Percentiles rank a stretch among this genome's conserved stretches.
Conservation (phyloP, 2,329 filamentous ascomycete species). For the Penicillium sp. region DNA sequence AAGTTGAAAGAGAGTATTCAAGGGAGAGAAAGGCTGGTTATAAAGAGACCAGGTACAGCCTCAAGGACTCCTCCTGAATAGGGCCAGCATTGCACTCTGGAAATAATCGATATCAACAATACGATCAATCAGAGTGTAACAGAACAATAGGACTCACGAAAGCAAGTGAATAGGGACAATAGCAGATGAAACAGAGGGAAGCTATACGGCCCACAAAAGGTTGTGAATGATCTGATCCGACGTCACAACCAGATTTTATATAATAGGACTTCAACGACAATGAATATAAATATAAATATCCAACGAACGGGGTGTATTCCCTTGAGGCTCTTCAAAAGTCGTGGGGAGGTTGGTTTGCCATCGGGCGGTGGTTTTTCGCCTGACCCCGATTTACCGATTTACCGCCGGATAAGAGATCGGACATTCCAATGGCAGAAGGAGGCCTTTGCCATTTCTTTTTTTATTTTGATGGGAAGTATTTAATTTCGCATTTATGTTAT, state of each 20-base stretch:
- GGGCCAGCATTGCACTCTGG: conserved; percentile 22
- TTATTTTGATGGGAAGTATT: not conserved
- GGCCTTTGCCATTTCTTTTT: not conserved
- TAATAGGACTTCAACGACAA: not conserved
- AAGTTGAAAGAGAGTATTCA: not conserved
- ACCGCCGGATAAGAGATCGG: conserved; percentile 24
- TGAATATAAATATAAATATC: not conserved
- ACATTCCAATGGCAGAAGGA: not conserved
- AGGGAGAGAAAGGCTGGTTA: conserved; percentile 4
- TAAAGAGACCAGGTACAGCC: conserved; percentile 13
- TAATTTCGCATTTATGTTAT: not conserved
- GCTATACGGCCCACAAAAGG: conserved; percentile 1
- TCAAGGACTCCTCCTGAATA: conserved; percentile 21
- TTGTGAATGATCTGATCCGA: not conserved
- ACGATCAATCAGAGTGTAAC: not conserved
- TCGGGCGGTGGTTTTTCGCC: conserved; percentile 22
- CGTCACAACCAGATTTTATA: not conserved
- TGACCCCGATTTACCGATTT: conserved; percentile 22
- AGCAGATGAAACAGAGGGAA: not conserved
- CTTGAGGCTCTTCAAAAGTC: not conserved
- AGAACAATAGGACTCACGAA: conserved; percentile 2
- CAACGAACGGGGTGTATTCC: not conserved
- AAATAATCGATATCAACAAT: not conserved
- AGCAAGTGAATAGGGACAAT: conserved; percentile 2
- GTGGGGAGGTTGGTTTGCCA: conserved; percentile 9